Evolutionary conservation across 306 rosid species (phyloP), one percentile per base, ranked within the genome.

Genomic region (Vigna unguiculata): DNA sequence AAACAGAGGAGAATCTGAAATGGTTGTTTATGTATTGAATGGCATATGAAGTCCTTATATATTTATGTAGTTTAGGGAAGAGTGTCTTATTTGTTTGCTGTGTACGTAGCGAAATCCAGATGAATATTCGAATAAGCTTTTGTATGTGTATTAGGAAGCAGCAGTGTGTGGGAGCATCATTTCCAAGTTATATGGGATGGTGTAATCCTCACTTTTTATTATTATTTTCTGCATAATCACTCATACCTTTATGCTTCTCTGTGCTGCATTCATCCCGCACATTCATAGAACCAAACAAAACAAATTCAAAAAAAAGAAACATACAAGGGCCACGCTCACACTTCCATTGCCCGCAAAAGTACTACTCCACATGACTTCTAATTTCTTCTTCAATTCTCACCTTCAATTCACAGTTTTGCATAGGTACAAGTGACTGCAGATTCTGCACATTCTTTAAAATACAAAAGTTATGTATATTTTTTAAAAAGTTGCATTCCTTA

Each of bases 91-190:
- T 81, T 74, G 78, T 73, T 81, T 59, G 52, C 8, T 73, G 61
- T 19, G 45, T 28, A 28, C 32, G 32, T 74, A 28, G 30, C 28
- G 66, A 64, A 85, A 85, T 74, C 74, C 15, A 60, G 6, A 59
- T 67, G 83, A 24, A 69, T 72, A 81, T 74, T 61, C 85, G 72
- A 74, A 69, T 49, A 73, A 83, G 80, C 87, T 83, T 88, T 85
- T 88, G 91, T 82, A 62, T 45, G 82, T 83, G 79, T 48, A 80
- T 66, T 73, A 79, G 88, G 89, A 80, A 86, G 90, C 91, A 91
- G 64, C 60, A 25, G 60, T 80, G 72, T 60, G 85, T 82, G 90
- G 77, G 80, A 41, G 85, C 91, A 82, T 88, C 87, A 85, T 85
- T 85, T 84, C 88, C 87, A 82, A 91, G 88, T 75, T 81, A 59